These are phyloP conservation scores for Kwoniella sp. DNA, from an alignment of 768 basidiomycete genomes.

Conservation along the genomic window DNA sequence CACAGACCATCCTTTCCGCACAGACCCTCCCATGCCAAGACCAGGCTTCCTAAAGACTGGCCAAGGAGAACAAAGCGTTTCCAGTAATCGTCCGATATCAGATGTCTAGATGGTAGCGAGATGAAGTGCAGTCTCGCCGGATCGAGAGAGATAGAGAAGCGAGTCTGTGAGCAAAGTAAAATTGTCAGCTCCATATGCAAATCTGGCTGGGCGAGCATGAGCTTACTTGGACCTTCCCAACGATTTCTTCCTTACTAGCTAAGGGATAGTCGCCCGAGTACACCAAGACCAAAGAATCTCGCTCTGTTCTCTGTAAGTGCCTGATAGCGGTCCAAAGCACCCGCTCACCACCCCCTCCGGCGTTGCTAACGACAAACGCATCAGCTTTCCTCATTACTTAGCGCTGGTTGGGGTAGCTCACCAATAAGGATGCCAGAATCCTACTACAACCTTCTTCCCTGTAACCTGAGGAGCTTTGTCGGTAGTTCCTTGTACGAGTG, in stretches of 20 bases:
- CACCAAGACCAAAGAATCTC: conserved; percentile 67
- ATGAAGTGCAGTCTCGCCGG: conserved; percentile 74
- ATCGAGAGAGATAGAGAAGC: conserved; percentile 77
- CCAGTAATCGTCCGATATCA: conserved; percentile 83
- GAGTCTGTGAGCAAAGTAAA: conserved; percentile 60
- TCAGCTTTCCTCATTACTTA: background rate
- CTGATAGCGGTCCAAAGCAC: conserved; percentile 91
- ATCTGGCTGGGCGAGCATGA: background rate
- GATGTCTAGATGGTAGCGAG: conserved; percentile 69
- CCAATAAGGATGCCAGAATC: conserved; percentile 97
- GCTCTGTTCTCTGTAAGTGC: conserved; percentile 63
- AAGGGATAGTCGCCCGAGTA: conserved; percentile 82
- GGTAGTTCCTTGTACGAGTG: conserved; percentile 34
- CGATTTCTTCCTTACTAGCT: conserved; percentile 75
- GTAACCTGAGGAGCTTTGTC: conserved; percentile 31
- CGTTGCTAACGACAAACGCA: conserved; percentile 70
- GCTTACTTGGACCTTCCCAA: conserved; percentile 76
- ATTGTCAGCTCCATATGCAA: background rate
- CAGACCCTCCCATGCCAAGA: conserved; percentile 80
- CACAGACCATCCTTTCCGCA: conserved; percentile 62
- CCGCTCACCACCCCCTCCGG: conserved; percentile 93
- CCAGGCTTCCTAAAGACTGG: conserved; percentile 85
- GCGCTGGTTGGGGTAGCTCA: conserved; percentile 59
- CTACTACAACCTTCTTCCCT: conserved; percentile 61
- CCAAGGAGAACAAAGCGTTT: conserved; percentile 87